phyloP scores from a whole-genome alignment of 306 rosid species.

The Begonia masoniana region DNA sequence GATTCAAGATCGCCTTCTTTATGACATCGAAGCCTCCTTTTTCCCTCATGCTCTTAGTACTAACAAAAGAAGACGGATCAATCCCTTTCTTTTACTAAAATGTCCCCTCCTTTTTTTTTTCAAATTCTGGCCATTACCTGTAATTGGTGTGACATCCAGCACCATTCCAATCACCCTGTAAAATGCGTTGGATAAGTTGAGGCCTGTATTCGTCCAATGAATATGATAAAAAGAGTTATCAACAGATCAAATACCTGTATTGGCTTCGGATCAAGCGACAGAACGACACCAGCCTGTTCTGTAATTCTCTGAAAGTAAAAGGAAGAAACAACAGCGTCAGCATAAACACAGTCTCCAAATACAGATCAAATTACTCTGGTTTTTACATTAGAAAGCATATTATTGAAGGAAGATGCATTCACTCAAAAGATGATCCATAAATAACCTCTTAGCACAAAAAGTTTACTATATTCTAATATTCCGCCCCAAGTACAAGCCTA shows the following conservation, averaged over 20 bases:
- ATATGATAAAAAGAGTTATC: constrained; percentile 5
- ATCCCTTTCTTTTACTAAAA: neutral
- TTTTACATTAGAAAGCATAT: too few relatives aligned
- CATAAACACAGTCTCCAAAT: neutral
- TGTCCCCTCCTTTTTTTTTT: too few relatives aligned
- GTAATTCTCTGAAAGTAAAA: constrained; percentile 74
- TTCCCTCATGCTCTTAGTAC: constrained; percentile 98
- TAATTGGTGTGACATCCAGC: constrained; percentile 98
- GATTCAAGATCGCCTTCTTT: constrained; percentile 91
- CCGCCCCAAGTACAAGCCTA: too few relatives aligned
- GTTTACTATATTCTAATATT: too few relatives aligned
- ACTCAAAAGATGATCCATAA: too few relatives aligned
- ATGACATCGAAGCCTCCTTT: constrained; percentile 85
- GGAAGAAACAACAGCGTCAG: neutral
- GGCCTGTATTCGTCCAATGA: constrained; percentile 2
- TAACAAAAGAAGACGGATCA: constrained; percentile 17
- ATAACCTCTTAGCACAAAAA: too few relatives aligned
- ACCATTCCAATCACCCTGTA: constrained; percentile 98
- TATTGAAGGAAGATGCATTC: too few relatives aligned
- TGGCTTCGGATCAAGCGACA: constrained; percentile 95
- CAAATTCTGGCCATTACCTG: constrained; percentile 34
- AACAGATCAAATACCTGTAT: constrained; percentile 47
- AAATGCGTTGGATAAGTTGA: constrained; percentile 10
- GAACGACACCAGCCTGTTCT: constrained; percentile 96
- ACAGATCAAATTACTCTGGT: neutral